These are phyloP conservation scores for Candida labiduridarum DNA, from an alignment of 1,139 yeast species.

Conservation along the genomic window DNA sequence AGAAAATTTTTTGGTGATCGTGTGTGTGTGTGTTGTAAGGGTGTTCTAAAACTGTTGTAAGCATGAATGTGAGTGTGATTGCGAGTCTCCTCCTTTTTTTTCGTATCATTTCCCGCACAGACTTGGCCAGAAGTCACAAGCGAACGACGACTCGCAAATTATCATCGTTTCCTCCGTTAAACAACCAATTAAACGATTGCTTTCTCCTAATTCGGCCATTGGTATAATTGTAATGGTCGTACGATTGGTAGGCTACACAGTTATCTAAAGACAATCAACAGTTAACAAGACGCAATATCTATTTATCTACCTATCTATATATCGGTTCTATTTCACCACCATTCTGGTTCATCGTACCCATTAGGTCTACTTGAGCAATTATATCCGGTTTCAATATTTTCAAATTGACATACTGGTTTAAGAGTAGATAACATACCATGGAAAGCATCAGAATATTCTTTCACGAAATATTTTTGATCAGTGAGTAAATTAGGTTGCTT, in stretches of 20 bases:
- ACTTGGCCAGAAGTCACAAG: too few species aligned
- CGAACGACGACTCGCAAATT: too few species aligned
- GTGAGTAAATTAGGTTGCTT: constrained; percentile 22
- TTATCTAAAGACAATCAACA: neutral
- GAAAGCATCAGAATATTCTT: constrained; percentile 25
- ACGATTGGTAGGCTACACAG: too few species aligned
- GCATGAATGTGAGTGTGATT: too few species aligned
- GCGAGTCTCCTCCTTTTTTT: too few species aligned
- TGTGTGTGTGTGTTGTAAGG: neutral
- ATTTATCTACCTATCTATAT: neutral
- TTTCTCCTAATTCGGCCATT: too few species aligned
- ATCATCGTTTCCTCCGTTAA: neutral
- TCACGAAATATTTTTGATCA: constrained; percentile 23
- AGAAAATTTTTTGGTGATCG: neutral
- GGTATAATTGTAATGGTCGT: too few species aligned
- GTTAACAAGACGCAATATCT: too few species aligned
- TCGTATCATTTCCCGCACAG: too few species aligned
- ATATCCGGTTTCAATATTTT: constrained; percentile 25
- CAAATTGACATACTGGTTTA: constrained; percentile 29
- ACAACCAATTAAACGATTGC: neutral
- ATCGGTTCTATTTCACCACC: constrained; percentile 21
- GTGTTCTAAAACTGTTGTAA: too few species aligned
- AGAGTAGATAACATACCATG: constrained; percentile 25
- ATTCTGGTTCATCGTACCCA: constrained; percentile 28
- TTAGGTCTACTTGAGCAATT: constrained; percentile 27